Evolutionary conservation across 495 filamentous ascomycete species (phyloP), one percentile per base, ranked within the genome.

Genomic region (Lasiosphaeria ovina): DNA sequence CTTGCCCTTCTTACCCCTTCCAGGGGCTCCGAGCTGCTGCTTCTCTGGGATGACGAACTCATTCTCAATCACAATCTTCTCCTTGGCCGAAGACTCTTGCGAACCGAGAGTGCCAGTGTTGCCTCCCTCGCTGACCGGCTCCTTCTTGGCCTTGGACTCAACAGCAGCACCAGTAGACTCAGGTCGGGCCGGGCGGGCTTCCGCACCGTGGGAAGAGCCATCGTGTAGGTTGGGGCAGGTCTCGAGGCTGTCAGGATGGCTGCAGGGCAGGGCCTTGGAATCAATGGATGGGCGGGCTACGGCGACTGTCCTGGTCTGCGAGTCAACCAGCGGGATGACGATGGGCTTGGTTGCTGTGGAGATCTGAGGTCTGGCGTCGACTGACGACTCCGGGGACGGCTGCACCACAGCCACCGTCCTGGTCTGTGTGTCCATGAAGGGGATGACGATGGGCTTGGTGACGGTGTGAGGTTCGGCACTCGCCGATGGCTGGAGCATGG

Each of bases 361-460:
- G 35, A 61, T 47, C 38, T 55, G 36, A 24, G 59, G 52, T 44
- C 55, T 56, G 42, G 53, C 55, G 12, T 44, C 50, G 52, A 56
- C 35, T 31, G 9, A 5, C 6, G 3, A 24, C 47, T 51, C 12
- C 7, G 17, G 17, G 32, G 54, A 40, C 1, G 36, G 54, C 8
- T 14, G 16, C 7, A 14, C 44, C 38, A 32, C 24, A 10, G 50
- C 24, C 9, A 63, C 35, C 11, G 55, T 58, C 49, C 45, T 47
- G n/a, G 36, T 44, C 14, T 32, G 34, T 8, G 54, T 55, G 34
- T 48, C 52, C 17, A 44, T 49, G 24, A 58, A 54, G 42, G 56
- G 50, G 33, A 58, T 62, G 33, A 62, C 53, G 33, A 58, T 40
- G 16, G 55, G 50, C 40, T 51, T 58, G 55, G 56, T 63, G 44